Conservation (phyloP, 805 yeast genomes). For the Metschnikowia reukaufii region DNA sequence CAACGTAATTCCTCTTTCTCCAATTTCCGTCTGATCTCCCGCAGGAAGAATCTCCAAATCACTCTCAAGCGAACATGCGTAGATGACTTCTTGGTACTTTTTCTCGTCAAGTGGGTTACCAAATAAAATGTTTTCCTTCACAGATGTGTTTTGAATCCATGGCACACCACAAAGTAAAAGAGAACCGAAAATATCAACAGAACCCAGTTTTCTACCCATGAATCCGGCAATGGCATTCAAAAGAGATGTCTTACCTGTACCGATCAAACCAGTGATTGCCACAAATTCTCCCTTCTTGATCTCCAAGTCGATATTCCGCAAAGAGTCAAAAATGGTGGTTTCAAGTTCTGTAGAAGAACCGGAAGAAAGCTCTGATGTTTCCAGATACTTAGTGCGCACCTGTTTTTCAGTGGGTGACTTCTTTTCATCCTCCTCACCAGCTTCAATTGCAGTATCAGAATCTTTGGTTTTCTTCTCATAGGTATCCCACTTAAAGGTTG, state of each 20-base stretch:
- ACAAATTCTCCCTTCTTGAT: slow-evolving; percentile 68
- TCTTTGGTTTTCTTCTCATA: slow-evolving; percentile 21
- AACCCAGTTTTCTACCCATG: slow-evolving; percentile 59
- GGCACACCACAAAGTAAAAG: slow-evolving; percentile 62
- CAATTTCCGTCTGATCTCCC: slow-evolving; percentile 78
- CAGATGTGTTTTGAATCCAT: slow-evolving; percentile 85
- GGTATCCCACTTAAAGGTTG: slow-evolving; percentile 66
- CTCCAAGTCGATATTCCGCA: slow-evolving; percentile 50
- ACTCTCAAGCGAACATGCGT: slow-evolving; percentile 64
- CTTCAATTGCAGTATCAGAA: slow-evolving; percentile 9
- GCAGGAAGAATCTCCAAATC: slow-evolving; percentile 70
- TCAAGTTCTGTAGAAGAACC: slow-evolving; percentile 12
- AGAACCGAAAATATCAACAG: slow-evolving; percentile 52
- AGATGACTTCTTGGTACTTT: slow-evolving; percentile 55
- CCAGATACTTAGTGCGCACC: slow-evolving; percentile 1
- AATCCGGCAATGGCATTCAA: slow-evolving; percentile 70
- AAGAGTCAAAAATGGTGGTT: slow-evolving; percentile 41
- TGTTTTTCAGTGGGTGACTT: slow-evolving; percentile 12
- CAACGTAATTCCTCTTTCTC: slow-evolving; percentile 80
- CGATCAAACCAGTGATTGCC: slow-evolving; percentile 77
- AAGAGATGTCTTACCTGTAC: slow-evolving; percentile 78
- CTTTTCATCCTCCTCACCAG: slow-evolving; percentile 27
- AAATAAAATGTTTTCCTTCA: slow-evolving; percentile 70
- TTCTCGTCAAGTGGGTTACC: slow-evolving; percentile 55
- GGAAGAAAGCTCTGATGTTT: neutral